Base-by-base conservation (phyloP, 306 rosid genomes). In the Arachis hypogaea region DNA sequence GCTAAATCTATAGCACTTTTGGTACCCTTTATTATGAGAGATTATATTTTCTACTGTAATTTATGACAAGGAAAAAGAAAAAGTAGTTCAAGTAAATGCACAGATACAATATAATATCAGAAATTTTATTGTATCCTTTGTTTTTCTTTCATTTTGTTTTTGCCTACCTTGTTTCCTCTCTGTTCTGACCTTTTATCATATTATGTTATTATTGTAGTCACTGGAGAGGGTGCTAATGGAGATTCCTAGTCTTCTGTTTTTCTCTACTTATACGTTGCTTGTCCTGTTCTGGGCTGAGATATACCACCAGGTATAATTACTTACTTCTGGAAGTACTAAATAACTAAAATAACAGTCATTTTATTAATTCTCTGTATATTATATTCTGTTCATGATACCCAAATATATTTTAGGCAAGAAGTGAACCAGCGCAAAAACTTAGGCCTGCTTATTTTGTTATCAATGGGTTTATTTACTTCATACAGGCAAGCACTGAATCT, bases 211-310 rank as follows among this genome's bases (percentile, higher is more conserved):
- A 68, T 44, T 67, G n/a, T 73, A 89, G 95, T 86, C 61, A 45
- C 75, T 91, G 64, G 91, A 82, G 81, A 80, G 82, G 73, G 85
- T 87, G 81, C 54, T 89, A 12, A 85, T 88, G 95, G 97, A 91
- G 76, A 71, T 87, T 80, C 97, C 97, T n/a, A 84, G 88, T 46
- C 91, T 91, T 77, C 77, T 91, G 68, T 91, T 91, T 69, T 88
- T 91, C 75, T 91, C 97, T n/a, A 91, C 95, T 0, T 88, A 88
- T 74, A 87, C 95, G 40, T 75, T 87, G 66, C 95, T 91, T 71
- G 88, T 91, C 65, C 79, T 91, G 72, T 89, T 91, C 82, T 91
- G 95, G 95, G 97, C 95, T 10, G 95, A 91, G 89, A 91, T 91
- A 74, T 87, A 87, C 76, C 82, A 89, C 79, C 95, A 91, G 91